Evolutionary conservation across 2,329 filamentous ascomycete species (phyloP).

Genomic region (Sporothrix humicola): DNA sequence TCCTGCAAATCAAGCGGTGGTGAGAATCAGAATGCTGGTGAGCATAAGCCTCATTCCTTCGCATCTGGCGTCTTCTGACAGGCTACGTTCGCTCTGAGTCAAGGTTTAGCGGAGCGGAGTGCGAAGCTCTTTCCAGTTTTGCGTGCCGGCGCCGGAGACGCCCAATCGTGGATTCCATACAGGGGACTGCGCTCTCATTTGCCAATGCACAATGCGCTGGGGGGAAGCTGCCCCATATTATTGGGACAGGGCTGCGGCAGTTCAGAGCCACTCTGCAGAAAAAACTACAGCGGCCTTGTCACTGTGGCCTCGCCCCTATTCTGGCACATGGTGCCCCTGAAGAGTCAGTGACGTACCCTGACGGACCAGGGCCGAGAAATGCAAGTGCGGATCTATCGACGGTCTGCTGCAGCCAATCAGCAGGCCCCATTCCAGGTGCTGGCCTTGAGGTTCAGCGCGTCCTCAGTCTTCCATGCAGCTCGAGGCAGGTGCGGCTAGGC

Average conservation of each 20-base stretch:
- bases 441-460: background rate
- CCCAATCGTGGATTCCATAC: background rate
- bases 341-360: conserved; percentile 30
- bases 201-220: conserved; percentile 8
- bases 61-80: background rate
- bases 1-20: background rate
- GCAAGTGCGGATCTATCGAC: background rate
- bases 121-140: conserved; percentile 12
- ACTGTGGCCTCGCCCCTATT: background rate
- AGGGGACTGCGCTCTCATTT: conserved; percentile 23
- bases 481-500: conserved; percentile 29
- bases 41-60: conserved; percentile 8
- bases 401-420: conserved; percentile 31
- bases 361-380: background rate
- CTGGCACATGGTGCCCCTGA: background rate
- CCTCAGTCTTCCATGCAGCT: conserved; percentile 6
- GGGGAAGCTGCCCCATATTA: conserved; percentile 10
- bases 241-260: conserved; percentile 10
- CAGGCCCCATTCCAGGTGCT: background rate
- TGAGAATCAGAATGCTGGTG: conserved; percentile 17
- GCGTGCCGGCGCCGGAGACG: conserved; percentile 23
- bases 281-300: no score
- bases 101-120: conserved; percentile 4
- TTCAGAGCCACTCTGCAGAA: background rate
- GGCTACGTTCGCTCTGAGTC: background rate